These are phyloP conservation scores for Lenzites betulinus DNA, from an alignment of 768 basidiomycete genomes.

Conservation along the genomic window DNA sequence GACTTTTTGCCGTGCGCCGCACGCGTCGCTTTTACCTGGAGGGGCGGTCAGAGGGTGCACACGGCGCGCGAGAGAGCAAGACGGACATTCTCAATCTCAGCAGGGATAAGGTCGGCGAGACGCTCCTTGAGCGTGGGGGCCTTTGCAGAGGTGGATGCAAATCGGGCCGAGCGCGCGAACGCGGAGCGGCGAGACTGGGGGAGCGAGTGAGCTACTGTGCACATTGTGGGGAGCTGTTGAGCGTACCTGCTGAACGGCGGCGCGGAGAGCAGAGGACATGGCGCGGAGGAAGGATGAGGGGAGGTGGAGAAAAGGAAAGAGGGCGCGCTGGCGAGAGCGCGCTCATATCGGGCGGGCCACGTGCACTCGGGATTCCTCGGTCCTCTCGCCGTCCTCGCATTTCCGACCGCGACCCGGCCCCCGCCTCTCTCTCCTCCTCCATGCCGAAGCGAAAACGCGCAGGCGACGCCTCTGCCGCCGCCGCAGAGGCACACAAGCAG, in stretches of 20 bases:
- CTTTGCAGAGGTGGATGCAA: constrained; percentile 67
- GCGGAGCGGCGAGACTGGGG: constrained; percentile 51
- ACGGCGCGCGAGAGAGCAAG: neutral
- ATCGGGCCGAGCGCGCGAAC: constrained; percentile 54
- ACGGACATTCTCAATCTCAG: constrained; percentile 72
- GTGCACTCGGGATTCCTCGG: constrained; percentile 23
- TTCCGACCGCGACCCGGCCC: constrained; percentile 10
- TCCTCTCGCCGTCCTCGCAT: constrained; percentile 8
- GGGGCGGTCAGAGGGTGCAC: neutral
- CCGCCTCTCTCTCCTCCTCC: neutral
- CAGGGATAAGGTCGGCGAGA: constrained; percentile 90
- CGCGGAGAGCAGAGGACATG: constrained; percentile 37
- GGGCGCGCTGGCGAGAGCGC: constrained; percentile 5
- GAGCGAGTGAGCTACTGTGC: constrained; percentile 2
- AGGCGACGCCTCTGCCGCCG: constrained; percentile 5
- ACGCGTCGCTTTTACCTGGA: constrained; percentile 79
- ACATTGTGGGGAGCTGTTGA: constrained; percentile 32
- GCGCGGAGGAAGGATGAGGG: constrained; percentile 5
- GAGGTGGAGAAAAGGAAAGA: constrained; percentile 6
- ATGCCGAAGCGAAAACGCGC: constrained; percentile 37
- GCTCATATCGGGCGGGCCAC: constrained; percentile 23
- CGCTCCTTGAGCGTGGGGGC: constrained; percentile 87
- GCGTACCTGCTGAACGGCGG: constrained; percentile 37
- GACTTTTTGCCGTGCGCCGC: constrained; percentile 88
- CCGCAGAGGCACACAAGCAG: constrained; percentile 5